Conservation (phyloP, 2,329 filamentous ascomycete genomes). For the Alternaria hordeiaustralica region DNA sequence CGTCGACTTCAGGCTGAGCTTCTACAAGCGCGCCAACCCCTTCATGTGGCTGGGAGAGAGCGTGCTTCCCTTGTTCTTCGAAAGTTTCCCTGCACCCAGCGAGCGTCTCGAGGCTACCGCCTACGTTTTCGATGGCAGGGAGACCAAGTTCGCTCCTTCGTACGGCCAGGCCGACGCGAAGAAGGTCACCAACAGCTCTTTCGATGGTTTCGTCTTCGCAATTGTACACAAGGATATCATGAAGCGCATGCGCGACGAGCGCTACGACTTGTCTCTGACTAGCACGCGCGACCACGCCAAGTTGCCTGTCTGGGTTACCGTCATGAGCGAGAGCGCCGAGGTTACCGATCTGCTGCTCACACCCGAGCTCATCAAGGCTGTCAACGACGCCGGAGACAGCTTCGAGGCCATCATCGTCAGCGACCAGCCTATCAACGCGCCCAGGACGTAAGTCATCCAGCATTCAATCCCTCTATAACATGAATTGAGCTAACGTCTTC, state of each 20-base stretch:
- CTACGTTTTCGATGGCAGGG: slow-evolving; percentile 92
- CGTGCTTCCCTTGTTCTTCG: slow-evolving; percentile 76
- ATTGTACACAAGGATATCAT: slow-evolving; percentile 95
- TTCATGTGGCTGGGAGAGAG: slow-evolving; percentile 70
- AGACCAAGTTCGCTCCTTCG: slow-evolving; percentile 74
- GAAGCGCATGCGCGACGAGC: slow-evolving; percentile 86
- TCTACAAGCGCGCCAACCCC: slow-evolving; percentile 89
- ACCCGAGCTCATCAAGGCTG: slow-evolving; percentile 81
- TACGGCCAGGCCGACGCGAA: slow-evolving; percentile 68
- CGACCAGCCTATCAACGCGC: slow-evolving; percentile 88
- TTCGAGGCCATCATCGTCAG: slow-evolving; percentile 84
- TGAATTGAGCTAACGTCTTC: too few relatives aligned
- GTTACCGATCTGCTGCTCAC: slow-evolving; percentile 88
- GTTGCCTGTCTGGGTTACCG: slow-evolving; percentile 85
- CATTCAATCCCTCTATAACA: too few relatives aligned
- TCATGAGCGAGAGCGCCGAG: slow-evolving; percentile 97
- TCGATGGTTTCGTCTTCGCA: slow-evolving; percentile 93
- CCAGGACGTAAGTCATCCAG: slow-evolving; percentile 70
- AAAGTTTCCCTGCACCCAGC: slow-evolving; percentile 70
- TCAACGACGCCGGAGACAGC: slow-evolving; percentile 77
- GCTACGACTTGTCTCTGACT: slow-evolving; percentile 93
- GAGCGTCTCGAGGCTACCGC: slow-evolving; percentile 79
- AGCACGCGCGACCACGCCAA: slow-evolving; percentile 91
- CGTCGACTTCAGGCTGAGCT: slow-evolving; percentile 79
- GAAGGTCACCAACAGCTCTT: slow-evolving; percentile 68